phyloP scores from a whole-genome alignment of 768 basidiomycete species.

The Neoboletus brunneissimus region DNA sequence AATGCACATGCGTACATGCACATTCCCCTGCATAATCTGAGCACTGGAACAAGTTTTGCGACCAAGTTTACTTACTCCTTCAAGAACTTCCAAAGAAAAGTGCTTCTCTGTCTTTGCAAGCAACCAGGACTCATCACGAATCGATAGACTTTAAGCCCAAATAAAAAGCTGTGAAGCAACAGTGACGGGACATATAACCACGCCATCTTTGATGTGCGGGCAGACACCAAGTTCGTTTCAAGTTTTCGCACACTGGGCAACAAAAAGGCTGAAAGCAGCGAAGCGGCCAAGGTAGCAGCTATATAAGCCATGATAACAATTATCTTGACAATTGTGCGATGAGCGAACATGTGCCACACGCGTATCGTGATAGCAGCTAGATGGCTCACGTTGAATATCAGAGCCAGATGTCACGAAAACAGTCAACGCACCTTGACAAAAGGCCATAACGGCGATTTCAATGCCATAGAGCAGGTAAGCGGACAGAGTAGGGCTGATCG shows the following conservation, averaged over 20 bases:
- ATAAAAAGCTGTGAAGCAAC: slow-evolving; percentile 13
- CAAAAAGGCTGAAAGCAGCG: neutral
- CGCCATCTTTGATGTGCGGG: neutral
- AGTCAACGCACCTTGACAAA: slow-evolving; percentile 19
- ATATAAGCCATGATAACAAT: neutral
- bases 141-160: slow-evolving; percentile 16
- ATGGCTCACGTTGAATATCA: neutral
- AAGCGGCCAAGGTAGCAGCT: neutral
- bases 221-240: neutral
- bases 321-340: neutral
- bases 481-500: neutral
- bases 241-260: neutral
- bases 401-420: neutral
- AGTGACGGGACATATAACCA: slow-evolving; percentile 16
- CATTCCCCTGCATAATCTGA: slow-evolving; percentile 19
- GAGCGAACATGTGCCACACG: slow-evolving; percentile 20
- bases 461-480: neutral
- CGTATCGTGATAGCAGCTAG: slow-evolving; percentile 17
- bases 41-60: neutral
- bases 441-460: neutral
- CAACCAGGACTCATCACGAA: slow-evolving; percentile 1
- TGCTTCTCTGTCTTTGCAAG: slow-evolving; percentile 3
- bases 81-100: slow-evolving; percentile 12
- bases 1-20: slow-evolving; percentile 20
- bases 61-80: slow-evolving; percentile 16